phyloP scores from a whole-genome alignment of 108 stramenopile species.

The Nannochloropsis oceanica region DNA sequence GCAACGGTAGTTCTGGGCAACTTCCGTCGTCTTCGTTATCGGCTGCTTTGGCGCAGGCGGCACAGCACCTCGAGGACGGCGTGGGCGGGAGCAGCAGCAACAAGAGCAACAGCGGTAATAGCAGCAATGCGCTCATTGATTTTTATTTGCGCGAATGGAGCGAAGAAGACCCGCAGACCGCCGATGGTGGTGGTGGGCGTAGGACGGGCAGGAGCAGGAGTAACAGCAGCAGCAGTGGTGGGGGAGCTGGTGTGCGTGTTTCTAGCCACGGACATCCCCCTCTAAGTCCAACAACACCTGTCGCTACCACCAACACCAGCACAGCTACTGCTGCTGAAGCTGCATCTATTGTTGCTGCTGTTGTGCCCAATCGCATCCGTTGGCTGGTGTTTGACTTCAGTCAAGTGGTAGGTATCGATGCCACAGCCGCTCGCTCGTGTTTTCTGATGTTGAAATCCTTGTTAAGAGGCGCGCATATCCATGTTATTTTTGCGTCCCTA shows the following conservation, averaged over 20 bases:
- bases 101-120: not conserved
- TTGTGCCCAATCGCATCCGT: not conserved
- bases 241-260: not conserved
- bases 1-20: not conserved
- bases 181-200: not conserved
- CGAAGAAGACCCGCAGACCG: not conserved
- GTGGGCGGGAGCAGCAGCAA: too few relatives aligned
- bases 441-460: slow-evolving; percentile 36
- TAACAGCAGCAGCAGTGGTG: not conserved
- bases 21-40: not conserved
- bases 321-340: not conserved
- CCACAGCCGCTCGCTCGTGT: slow-evolving; percentile 45
- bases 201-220: not conserved
- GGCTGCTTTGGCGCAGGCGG: not conserved
- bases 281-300: not conserved
- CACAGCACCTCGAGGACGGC: not conserved
- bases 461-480: slow-evolving; percentile 4
- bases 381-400: not conserved
- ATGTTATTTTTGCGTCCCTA: slow-evolving; percentile 30
- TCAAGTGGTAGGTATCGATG: slow-evolving; percentile 30
- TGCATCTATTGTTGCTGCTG: not conserved
- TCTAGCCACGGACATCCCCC: not conserved
- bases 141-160: not conserved
- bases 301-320: not conserved
- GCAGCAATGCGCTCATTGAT: not conserved